These are phyloP conservation scores for Tolypocladium tundrense DNA, from an alignment of 2,329 filamentous ascomycete genomes.

Conservation along the genomic window DNA sequence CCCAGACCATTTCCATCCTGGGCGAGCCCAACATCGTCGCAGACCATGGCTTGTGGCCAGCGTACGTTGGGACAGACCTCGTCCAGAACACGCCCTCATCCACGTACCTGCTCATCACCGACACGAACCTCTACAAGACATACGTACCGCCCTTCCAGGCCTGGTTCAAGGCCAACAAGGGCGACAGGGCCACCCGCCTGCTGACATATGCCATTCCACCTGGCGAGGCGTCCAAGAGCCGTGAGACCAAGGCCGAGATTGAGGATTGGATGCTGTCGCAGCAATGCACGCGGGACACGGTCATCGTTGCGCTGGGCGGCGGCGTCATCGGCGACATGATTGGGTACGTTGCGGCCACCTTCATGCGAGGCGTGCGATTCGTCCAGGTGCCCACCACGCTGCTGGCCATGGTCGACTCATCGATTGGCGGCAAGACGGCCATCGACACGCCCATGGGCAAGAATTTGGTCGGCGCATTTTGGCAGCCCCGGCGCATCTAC, in stretches of 20 bases:
- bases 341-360: slow-evolving; percentile 92
- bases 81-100: slow-evolving; percentile 68
- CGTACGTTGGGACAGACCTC: slow-evolving; percentile 72
- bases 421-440: slow-evolving; percentile 95
- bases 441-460: slow-evolving; percentile 95
- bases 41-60: slow-evolving; percentile 81
- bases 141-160: slow-evolving; percentile 70
- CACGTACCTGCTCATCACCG: slow-evolving; percentile 93
- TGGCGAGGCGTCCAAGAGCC: slow-evolving; percentile 86
- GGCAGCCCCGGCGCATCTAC: slow-evolving; percentile 90
- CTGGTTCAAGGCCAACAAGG: slow-evolving; percentile 20
- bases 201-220: slow-evolving; percentile 81
- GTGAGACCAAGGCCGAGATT: slow-evolving; percentile 87
- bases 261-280: slow-evolving; percentile 95
- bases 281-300: slow-evolving; percentile 87
- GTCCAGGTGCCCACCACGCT: slow-evolving; percentile 94
- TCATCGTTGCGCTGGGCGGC: slow-evolving; percentile 88
- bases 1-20: slow-evolving; percentile 65
- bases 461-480: slow-evolving; percentile 91
- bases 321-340: slow-evolving; percentile 98
- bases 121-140: slow-evolving; percentile 75
- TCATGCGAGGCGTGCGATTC: slow-evolving; percentile 95
- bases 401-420: slow-evolving; percentile 95
- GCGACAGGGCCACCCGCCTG: slow-evolving; percentile 45
- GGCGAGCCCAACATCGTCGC: slow-evolving; percentile 86